Percentiles rank a stretch among this genome's conserved stretches.
Evolutionary conservation across 345 rosid genomes (phyloP).

Genomic region (Eucalyptus grandis): DNA sequence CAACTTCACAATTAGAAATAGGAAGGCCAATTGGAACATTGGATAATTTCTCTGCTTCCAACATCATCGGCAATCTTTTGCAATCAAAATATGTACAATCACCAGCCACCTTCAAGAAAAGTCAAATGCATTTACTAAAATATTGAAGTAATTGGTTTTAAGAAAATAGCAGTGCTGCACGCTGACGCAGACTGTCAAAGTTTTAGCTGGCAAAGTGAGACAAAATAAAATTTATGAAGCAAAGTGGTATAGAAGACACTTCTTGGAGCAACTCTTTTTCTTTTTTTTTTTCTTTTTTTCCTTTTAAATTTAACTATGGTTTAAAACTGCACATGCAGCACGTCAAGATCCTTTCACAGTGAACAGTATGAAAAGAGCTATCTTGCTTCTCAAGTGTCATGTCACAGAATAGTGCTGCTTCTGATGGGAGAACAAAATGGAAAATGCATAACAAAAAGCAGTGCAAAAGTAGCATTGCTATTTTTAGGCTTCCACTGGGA

Average conservation of each 20-base stretch:
- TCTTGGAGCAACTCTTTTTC: neutral
- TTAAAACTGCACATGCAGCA: neutral
- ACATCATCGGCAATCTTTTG: conserved; percentile 55
- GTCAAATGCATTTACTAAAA: neutral
- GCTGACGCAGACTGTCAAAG: neutral
- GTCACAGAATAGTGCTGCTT: neutral
- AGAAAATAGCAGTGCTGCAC: neutral
- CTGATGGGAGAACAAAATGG: neutral
- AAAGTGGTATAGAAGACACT: neutral
- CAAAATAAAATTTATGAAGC: neutral
- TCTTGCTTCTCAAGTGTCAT: neutral
- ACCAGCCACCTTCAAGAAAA: conserved; percentile 70
- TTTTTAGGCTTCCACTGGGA: neutral
- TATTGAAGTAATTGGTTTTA: neutral
- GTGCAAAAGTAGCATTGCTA: neutral
- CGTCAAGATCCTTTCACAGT: neutral
- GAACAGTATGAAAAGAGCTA: neutral
- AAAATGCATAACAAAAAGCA: neutral
- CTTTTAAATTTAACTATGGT: neutral
- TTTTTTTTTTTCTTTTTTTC: neutral
- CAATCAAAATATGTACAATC: conserved; percentile 94
- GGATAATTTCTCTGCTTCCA: conserved; percentile 42
- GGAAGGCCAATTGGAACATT: conserved; percentile 92
- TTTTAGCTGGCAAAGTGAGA: neutral
- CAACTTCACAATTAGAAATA: conserved; percentile 55